Conservation (phyloP, 2,329 filamentous ascomycete species). For the Colletotrichum magnum region DNA sequence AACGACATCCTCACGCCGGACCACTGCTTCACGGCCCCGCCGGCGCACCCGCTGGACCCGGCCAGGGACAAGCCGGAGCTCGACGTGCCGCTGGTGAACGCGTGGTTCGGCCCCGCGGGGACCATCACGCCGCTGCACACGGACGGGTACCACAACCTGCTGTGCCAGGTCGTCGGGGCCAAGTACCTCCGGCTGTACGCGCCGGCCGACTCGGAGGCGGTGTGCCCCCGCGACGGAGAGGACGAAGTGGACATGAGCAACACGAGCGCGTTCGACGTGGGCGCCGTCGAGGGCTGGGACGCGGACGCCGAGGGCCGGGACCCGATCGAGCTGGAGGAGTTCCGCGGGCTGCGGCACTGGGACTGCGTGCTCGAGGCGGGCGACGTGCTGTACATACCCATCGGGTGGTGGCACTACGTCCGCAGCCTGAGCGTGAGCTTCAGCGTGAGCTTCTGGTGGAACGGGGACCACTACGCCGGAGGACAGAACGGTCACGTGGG, state of each 20-base stretch:
- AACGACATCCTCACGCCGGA: conserved; percentile 86
- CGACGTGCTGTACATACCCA: conserved; percentile 89
- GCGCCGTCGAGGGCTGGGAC: conserved; percentile 76
- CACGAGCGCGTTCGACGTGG: conserved; percentile 85
- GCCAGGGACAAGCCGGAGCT: conserved; percentile 33
- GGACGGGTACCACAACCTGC: conserved; percentile 93
- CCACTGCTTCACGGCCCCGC: conserved; percentile 82
- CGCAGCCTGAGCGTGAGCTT: conserved; percentile 88
- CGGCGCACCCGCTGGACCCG: conserved; percentile 61
- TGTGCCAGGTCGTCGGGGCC: conserved; percentile 88
- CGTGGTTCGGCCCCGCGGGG: conserved; percentile 90
- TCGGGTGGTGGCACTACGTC: conserved; percentile 99
- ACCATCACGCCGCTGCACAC: conserved; percentile 96
- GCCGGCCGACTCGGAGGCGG: conserved; percentile 69
- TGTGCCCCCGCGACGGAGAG: conserved; percentile 78
- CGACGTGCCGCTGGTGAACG: conserved; percentile 71
- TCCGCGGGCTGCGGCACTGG: conserved; percentile 74
- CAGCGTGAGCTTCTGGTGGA: conserved; percentile 98
- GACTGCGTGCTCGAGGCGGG: conserved; percentile 87
- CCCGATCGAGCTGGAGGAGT: conserved; percentile 60
- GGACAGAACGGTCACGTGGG: neutral
- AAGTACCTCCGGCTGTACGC: conserved; percentile 95
- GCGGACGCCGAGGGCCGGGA: conserved; percentile 45
- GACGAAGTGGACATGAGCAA: conserved; percentile 96
- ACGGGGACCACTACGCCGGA: conserved; percentile 48